These are phyloP conservation scores for Dinochytrium kinnereticum DNA, from an alignment of 371 early-diverging fungal species.

Conservation along the genomic window DNA sequence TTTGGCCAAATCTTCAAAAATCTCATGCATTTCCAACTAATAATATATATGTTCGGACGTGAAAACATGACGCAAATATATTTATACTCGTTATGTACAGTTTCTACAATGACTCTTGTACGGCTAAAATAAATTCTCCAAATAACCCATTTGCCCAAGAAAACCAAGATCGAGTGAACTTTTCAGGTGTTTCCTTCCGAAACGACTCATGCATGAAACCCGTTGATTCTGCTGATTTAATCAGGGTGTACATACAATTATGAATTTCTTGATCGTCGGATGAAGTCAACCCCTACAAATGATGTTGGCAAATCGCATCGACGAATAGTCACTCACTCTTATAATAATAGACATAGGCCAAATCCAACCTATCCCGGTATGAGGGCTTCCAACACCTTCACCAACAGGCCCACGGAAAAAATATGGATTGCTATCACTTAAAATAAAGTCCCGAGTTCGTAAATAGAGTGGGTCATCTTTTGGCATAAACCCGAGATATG, in stretches of 20 bases:
- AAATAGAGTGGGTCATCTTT: constrained; percentile 53
- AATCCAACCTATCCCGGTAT: constrained; percentile 46
- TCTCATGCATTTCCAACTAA: background rate
- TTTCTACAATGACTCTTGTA: background rate
- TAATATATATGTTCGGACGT: background rate
- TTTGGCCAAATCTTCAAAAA: background rate
- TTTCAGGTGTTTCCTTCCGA: constrained; percentile 44
- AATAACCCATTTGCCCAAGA: constrained; percentile 64
- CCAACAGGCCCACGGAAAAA: constrained; percentile 55
- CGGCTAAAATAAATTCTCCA: constrained; percentile 41
- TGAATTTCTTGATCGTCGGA: constrained; percentile 38
- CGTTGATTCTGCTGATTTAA: constrained; percentile 38
- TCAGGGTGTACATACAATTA: constrained; percentile 47
- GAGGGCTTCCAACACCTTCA: constrained; percentile 67
- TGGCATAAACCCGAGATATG: constrained; percentile 62
- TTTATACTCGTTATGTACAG: background rate
- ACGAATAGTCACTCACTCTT: constrained; percentile 19
- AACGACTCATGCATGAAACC: constrained; percentile 59
- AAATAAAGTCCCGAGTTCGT: constrained; percentile 57
- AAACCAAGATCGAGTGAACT: constrained; percentile 59
- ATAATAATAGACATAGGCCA: constrained; percentile 45
- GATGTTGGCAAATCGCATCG: too few relatives aligned
- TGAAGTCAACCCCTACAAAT: constrained; percentile 29
- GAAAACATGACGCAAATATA: background rate
- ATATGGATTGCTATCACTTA: constrained; percentile 65